These are phyloP conservation scores for Cryptococcus neoformans DNA, from an alignment of 1,284 basidiomycete species.

Conservation along the genomic window DNA sequence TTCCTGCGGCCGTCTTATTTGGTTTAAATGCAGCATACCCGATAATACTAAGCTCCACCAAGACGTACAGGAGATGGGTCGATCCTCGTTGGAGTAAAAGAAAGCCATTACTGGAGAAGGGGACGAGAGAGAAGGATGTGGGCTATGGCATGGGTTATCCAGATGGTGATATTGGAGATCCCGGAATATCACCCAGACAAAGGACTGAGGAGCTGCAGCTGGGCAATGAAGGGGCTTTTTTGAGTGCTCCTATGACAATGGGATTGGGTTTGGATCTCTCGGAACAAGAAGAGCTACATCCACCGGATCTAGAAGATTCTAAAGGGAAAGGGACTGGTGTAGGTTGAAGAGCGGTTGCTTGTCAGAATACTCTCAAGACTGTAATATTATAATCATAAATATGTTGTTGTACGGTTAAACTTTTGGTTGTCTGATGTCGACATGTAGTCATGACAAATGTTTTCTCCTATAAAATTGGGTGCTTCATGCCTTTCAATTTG, in stretches of 20 bases:
- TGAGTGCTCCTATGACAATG: not conserved
- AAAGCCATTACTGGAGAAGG: not conserved
- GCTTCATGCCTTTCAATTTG: too few species aligned
- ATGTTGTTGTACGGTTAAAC: too few species aligned
- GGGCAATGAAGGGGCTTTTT: not conserved
- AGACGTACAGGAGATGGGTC: slow-evolving; percentile 26
- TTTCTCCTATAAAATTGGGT: too few species aligned
- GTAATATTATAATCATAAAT: too few species aligned
- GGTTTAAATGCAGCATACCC: slow-evolving; percentile 24
- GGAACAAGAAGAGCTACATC: not conserved
- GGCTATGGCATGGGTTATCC: not conserved
- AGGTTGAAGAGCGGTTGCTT: too few species aligned
- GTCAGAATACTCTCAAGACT: too few species aligned
- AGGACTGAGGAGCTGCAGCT: not conserved
- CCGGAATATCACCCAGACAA: not conserved
- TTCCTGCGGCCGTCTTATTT: slow-evolving; percentile 21
- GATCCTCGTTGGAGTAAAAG: slow-evolving; percentile 27
- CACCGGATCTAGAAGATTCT: too few species aligned
- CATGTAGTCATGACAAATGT: too few species aligned
- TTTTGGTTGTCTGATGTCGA: too few species aligned
- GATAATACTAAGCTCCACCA: slow-evolving; percentile 10
- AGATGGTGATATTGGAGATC: not conserved
- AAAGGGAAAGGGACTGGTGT: too few species aligned
- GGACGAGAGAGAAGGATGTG: not conserved
- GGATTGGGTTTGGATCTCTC: not conserved